Conservation (phyloP, 2,329 filamentous ascomycete genomes). For the Fusarium albidum region DNA sequence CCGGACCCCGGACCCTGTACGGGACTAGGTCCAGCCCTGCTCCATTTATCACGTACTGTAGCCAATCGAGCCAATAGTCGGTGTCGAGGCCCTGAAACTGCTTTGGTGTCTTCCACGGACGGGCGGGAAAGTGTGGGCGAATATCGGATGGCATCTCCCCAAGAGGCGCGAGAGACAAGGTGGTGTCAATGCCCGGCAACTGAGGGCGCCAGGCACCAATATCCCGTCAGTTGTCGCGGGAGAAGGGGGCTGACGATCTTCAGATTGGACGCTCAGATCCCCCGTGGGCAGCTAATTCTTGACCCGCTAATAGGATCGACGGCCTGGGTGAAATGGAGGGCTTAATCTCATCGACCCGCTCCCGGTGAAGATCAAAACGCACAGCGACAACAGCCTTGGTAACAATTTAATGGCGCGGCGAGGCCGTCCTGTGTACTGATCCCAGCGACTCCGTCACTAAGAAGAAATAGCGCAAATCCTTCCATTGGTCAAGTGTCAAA, state of each 20-base stretch:
- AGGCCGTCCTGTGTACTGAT: neutral
- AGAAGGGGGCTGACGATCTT: no score
- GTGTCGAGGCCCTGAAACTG: neutral
- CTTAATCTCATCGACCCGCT: conserved; percentile 12
- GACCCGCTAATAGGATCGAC: conserved; percentile 16
- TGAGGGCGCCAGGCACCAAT: no score
- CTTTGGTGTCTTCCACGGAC: neutral
- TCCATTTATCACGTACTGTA: neutral
- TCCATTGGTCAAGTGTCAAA: neutral
- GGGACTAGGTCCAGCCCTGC: conserved; percentile 1
- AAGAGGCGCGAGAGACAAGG: neutral
- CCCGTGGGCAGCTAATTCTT: conserved; percentile 3
- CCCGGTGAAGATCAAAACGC: conserved; percentile 6
- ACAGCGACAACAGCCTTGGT: no score
- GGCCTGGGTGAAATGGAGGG: conserved; percentile 1
- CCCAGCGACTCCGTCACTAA: no score
- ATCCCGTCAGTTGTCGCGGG: no score
- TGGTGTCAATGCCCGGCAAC: neutral
- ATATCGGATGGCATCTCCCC: neutral
- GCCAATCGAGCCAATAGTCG: neutral
- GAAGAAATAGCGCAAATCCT: no score
- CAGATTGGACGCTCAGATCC: neutral
- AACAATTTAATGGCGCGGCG: neutral
- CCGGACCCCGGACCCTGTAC: neutral
- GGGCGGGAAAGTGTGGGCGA: no score